These are phyloP conservation scores for Solanum etuberosum DNA, from an alignment of 257 asterid genomes.

Conservation along the genomic window DNA sequence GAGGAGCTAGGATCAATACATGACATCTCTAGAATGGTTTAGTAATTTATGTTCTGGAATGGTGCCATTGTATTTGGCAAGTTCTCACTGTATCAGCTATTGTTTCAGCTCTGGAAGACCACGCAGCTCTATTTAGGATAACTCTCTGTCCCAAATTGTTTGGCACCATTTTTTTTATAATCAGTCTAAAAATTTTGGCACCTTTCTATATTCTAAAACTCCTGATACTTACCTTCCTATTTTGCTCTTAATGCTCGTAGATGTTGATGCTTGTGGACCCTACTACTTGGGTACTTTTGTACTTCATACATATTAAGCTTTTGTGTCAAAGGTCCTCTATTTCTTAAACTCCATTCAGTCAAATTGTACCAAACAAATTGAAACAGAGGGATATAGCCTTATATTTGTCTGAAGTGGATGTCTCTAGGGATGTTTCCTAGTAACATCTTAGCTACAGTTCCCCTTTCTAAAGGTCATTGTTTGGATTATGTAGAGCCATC, in stretches of 20 bases:
- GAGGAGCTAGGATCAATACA: not conserved
- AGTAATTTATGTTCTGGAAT: not conserved
- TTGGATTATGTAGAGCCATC: constrained; percentile 31
- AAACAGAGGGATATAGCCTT: not conserved
- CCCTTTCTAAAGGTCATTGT: not conserved
- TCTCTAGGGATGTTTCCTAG: not conserved
- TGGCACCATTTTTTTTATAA: not conserved
- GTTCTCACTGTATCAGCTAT: not conserved
- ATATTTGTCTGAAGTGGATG: not conserved
- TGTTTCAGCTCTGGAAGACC: not conserved
- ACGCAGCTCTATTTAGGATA: not conserved
- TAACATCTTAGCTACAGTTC: not conserved
- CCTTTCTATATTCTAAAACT: not conserved
- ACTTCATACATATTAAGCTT: not conserved
- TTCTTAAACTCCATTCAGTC: not conserved
- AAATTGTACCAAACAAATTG: not conserved
- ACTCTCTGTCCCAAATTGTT: not conserved
- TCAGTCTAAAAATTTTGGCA: not conserved
- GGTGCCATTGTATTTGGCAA: not conserved
- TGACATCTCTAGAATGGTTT: not conserved
- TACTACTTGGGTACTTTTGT: not conserved
- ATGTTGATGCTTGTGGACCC: not conserved
- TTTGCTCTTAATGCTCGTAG: not conserved
- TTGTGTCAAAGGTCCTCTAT: not conserved
- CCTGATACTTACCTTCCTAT: not conserved